These are phyloP conservation scores for Earliella scabrosa DNA, from an alignment of 1,284 basidiomycete species.

Conservation along the genomic window DNA sequence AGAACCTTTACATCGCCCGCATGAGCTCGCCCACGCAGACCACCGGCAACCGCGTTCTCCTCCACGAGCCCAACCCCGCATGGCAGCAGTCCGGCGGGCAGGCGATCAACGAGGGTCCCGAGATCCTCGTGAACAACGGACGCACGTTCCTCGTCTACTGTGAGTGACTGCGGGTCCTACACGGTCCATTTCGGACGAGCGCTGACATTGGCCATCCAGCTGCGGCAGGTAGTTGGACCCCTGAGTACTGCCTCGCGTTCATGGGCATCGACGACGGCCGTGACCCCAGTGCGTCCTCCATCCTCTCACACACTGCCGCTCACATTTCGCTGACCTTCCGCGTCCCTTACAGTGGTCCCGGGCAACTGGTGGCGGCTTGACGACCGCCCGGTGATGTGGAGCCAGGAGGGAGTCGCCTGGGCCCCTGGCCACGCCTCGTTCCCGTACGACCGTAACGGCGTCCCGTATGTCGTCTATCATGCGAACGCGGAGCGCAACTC, in stretches of 20 bases:
- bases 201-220: not conserved
- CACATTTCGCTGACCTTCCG: not conserved
- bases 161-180: not conserved
- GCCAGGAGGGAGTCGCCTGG: conserved; percentile 1
- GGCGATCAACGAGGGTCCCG: conserved; percentile 7
- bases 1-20: conserved; percentile 9
- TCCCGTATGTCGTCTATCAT: conserved; percentile 8
- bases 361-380: conserved; percentile 10
- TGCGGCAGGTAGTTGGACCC: conserved; percentile 5
- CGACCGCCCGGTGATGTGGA: conserved; percentile 6
- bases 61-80: conserved; percentile 8
- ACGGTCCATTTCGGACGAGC: not conserved
- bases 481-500: not conserved
- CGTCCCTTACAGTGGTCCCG: not conserved
- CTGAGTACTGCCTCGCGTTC: conserved; percentile 1
- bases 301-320: no score
- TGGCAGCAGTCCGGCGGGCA: conserved; percentile 7
- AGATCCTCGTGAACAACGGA: conserved; percentile 6
- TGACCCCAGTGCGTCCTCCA: conserved; percentile 5
- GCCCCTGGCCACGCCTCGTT: conserved; percentile 9
- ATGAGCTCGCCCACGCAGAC: conserved; percentile 7
- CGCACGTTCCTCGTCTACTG: conserved; percentile 11
- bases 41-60: not conserved
- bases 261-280: conserved; percentile 9
- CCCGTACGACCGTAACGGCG: conserved; percentile 6